Conservation (phyloP, 1,284 basidiomycete genomes). For the Moesziomyces globuligerus region DNA sequence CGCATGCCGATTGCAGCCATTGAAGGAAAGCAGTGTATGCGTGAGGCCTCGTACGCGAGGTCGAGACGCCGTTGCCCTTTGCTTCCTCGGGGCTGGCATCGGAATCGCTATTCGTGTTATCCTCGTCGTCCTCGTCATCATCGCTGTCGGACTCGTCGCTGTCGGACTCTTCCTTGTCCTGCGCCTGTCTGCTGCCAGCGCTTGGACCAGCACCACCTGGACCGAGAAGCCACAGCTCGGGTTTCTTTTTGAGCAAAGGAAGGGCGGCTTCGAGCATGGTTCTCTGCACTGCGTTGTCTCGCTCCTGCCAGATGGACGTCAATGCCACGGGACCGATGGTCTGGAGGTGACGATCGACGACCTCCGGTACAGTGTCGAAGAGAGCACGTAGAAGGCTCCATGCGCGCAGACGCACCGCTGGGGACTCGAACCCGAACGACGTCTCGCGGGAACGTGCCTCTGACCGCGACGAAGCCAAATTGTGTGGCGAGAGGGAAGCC, state of each 20-base stretch:
- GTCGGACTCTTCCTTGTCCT: background rate
- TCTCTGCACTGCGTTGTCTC: conserved; percentile 52
- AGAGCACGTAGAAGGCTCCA: conserved; percentile 52
- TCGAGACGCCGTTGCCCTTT: background rate
- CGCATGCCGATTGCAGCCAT: conserved; percentile 80
- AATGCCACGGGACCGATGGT: conserved; percentile 48
- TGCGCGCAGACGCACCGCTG: conserved; percentile 50
- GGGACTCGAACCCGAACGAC: conserved; percentile 50
- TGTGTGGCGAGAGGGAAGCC: conserved; percentile 41
- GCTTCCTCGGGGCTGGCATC: conserved; percentile 4
- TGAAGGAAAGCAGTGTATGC: conserved; percentile 71
- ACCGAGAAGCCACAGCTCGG: conserved; percentile 62
- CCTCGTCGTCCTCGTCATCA: conserved; percentile 35
- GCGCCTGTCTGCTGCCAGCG: background rate
- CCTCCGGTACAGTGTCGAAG: conserved; percentile 7
- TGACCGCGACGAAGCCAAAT: conserved; percentile 11
- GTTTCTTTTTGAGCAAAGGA: conserved; percentile 52
- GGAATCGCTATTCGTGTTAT: conserved; percentile 20
- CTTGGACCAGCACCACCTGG: background rate
- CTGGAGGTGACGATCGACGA: conserved; percentile 38
- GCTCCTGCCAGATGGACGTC: conserved; percentile 59
- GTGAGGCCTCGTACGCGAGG: conserved; percentile 16
- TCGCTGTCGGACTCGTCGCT: conserved; percentile 22
- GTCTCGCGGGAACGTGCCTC: conserved; percentile 7
- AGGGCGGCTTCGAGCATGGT: conserved; percentile 55